phyloP scores from a whole-genome alignment of 2,329 filamentous ascomycete genomes.

The Penicillium capsulatum region DNA sequence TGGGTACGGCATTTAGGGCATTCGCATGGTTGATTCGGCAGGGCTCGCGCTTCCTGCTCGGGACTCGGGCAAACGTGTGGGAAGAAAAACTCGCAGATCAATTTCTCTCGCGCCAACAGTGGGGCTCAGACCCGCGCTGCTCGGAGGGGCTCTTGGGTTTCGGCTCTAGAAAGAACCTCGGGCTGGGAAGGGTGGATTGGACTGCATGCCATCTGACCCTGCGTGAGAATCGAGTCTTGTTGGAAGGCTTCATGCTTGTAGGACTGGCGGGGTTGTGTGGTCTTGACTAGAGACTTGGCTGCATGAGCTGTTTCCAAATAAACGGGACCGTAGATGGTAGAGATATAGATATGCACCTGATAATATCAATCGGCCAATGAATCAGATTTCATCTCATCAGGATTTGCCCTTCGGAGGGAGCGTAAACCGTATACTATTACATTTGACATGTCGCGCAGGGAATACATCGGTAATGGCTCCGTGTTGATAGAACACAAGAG shows the following conservation, averaged over 20 bases:
- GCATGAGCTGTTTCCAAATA: neutral
- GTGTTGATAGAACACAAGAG: too few relatives aligned
- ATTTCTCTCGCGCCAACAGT: neutral
- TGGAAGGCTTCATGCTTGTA: neutral
- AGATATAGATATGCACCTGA: constrained; percentile 4
- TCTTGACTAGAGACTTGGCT: neutral
- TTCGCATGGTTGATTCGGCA: constrained; percentile 8
- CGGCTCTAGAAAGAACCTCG: too few relatives aligned
- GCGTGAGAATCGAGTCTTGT: too few relatives aligned
- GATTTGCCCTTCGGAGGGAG: too few relatives aligned
- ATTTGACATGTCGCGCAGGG: too few relatives aligned
- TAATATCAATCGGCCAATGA: too few relatives aligned
- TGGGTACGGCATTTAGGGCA: constrained; percentile 15
- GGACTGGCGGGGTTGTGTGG: neutral
- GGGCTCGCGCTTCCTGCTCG: constrained; percentile 6
- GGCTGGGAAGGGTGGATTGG: too few relatives aligned
- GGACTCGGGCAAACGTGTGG: constrained; percentile 6
- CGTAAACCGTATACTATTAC: too few relatives aligned
- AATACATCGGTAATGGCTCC: too few relatives aligned
- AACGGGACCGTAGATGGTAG: neutral
- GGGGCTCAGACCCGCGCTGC: neutral
- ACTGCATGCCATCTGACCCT: too few relatives aligned
- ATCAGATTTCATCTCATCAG: neutral
- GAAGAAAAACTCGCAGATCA: neutral
- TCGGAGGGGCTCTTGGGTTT: too few relatives aligned